Percentiles rank a stretch among this genome's conserved stretches.
phyloP scores from a whole-genome alignment of 129 eudicot genomes.

The Pittosporum tobira region DNA sequence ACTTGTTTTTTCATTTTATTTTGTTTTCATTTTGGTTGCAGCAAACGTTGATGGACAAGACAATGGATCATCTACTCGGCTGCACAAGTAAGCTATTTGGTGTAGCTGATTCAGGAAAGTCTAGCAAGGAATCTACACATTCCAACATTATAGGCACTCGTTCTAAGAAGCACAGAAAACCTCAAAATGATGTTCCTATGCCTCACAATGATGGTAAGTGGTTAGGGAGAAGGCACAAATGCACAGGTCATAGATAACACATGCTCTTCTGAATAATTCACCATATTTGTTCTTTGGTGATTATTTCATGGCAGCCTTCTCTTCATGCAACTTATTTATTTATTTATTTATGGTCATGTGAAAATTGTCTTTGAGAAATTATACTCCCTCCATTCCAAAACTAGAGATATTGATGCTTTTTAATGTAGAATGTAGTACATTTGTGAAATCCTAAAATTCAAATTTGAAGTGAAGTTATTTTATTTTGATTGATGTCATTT shows the following conservation, averaged over 20 bases:
- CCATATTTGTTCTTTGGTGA: background rate
- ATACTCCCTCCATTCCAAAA: no score
- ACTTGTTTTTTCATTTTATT: background rate
- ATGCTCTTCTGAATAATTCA: background rate
- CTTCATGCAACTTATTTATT: no score
- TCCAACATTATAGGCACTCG: slow-evolving; percentile 4
- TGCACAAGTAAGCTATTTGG: slow-evolving; percentile 39
- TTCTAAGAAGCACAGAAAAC: slow-evolving; percentile 14
- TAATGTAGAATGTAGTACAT: no score
- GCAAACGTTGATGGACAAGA: slow-evolving; percentile 40
- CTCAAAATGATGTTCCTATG: slow-evolving; percentile 10
- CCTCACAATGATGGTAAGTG: slow-evolving; percentile 28
- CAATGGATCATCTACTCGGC: slow-evolving; percentile 60
- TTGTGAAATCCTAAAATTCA: no score
- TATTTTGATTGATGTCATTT: no score
- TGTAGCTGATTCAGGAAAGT: slow-evolving; percentile 21
- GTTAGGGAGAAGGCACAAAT: background rate
- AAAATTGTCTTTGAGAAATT: no score
- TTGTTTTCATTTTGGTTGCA: slow-evolving; percentile 15
- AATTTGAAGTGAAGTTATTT: no score
- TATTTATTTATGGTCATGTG: no score
- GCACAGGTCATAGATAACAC: background rate
- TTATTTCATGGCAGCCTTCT: background rate
- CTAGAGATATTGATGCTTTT: no score
- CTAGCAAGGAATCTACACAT: slow-evolving; percentile 23